A percentile compares a stretch with the other conserved stretches of the same genome.
phyloP scores from a whole-genome alignment of 805 yeast species.

The Metahyphopichia silvanorum region DNA sequence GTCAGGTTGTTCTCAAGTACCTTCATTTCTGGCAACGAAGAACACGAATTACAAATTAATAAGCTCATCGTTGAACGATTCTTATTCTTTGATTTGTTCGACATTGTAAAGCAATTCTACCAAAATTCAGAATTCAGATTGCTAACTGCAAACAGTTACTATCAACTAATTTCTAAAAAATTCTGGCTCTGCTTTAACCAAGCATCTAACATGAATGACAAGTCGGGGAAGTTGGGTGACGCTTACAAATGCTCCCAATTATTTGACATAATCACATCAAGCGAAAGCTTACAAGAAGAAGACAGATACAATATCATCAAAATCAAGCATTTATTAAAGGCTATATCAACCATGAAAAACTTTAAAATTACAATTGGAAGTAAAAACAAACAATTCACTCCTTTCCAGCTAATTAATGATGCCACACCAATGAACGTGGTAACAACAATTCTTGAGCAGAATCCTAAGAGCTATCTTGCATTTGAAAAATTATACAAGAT shows the following conservation, averaged over 20 bases:
- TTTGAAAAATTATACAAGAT: conserved; percentile 40
- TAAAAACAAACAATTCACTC: conserved; percentile 35
- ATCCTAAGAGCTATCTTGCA: conserved; percentile 48
- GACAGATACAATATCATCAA: conserved; percentile 10
- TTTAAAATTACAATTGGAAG: conserved; percentile 29
- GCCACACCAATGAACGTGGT: conserved; percentile 34
- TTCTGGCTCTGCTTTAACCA: conserved; percentile 33
- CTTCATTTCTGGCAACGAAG: conserved; percentile 14
- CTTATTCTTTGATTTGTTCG: conserved; percentile 24
- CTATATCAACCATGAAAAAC: conserved; percentile 30
- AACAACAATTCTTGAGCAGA: conserved; percentile 48
- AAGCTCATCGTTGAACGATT: conserved; percentile 25
- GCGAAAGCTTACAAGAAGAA: conserved; percentile 4
- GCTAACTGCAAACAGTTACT: conserved; percentile 8
- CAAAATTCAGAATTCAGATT: conserved; percentile 5
- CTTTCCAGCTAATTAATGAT: conserved; percentile 23
- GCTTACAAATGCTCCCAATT: conserved; percentile 23
- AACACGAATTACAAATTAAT: conserved; percentile 11
- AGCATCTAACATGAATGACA: conserved; percentile 31
- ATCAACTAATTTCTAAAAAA: conserved; percentile 17
- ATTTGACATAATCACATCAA: conserved; percentile 16
- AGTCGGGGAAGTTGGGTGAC: conserved; percentile 23
- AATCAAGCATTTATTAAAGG: conserved; percentile 35
- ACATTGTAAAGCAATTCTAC: conserved; percentile 14
- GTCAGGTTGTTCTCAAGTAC: conserved; percentile 16